Conservation (phyloP, 2,329 filamentous ascomycete species). For the Aspergillus pseudotamarii region DNA sequence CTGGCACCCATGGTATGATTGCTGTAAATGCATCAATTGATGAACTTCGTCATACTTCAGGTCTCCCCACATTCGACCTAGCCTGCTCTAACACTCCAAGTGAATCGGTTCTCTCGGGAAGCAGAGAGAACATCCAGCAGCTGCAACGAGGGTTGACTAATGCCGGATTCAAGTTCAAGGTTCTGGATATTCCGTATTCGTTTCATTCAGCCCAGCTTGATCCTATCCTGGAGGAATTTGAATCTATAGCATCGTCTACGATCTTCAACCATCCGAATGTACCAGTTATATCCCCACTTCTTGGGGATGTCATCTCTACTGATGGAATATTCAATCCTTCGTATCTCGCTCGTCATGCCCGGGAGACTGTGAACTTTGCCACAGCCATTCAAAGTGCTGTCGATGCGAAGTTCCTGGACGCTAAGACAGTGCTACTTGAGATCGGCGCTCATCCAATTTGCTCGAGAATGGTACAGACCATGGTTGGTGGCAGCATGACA, state of each 20-base stretch:
- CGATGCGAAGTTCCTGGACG: background rate
- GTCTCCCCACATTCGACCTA: background rate
- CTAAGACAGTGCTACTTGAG: background rate
- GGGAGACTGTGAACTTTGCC: background rate
- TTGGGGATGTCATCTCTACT: background rate
- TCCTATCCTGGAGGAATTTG: background rate
- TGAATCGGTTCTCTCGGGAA: background rate
- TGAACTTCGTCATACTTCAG: conserved; percentile 5
- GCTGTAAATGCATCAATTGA: conserved; percentile 52
- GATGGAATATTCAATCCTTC: background rate
- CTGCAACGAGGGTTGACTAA: background rate
- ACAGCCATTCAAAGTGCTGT: background rate
- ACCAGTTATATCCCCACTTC: background rate
- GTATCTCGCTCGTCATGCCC: background rate
- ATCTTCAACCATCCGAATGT: background rate
- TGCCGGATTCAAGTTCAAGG: background rate
- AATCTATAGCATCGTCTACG: background rate
- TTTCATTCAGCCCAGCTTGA: conserved; percentile 13
- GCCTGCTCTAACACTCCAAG: conserved; percentile 5
- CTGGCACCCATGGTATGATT: conserved; percentile 69
- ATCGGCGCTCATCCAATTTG: background rate
- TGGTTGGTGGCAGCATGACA: background rate
- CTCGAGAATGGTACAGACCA: background rate
- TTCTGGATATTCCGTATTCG: conserved; percentile 3
- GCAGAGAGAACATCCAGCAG: background rate